Conservation (phyloP, 2,329 filamentous ascomycete species). For the Anisogramma anomala region DNA sequence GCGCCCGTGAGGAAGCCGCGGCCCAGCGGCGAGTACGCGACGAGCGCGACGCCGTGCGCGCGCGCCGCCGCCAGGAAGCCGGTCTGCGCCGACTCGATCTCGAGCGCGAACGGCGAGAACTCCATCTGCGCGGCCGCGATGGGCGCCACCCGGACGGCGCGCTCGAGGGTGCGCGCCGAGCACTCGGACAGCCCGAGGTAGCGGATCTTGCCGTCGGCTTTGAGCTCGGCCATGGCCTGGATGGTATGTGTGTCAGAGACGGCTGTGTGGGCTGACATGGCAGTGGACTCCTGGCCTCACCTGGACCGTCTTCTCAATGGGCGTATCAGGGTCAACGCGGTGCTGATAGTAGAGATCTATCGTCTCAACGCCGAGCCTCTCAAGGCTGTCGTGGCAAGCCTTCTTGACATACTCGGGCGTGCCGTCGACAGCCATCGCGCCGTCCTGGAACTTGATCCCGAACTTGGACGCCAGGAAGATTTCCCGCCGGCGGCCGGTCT, state of each 20-base stretch:
- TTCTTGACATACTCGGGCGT: constrained; percentile 19
- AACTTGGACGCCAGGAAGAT: constrained; percentile 36
- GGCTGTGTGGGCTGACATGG: background rate
- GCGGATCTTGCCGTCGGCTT: constrained; percentile 38
- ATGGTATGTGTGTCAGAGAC: background rate
- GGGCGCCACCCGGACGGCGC: constrained; percentile 35
- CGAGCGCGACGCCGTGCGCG: constrained; percentile 41
- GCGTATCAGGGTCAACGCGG: constrained; percentile 32
- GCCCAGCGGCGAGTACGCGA: constrained; percentile 45
- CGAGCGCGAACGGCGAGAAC: constrained; percentile 40
- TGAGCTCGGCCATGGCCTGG: constrained; percentile 34
- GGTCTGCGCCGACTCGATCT: constrained; percentile 42
- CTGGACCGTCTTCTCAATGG: constrained; percentile 34
- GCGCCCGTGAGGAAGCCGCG: constrained; percentile 41
- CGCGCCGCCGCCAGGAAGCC: constrained; percentile 37
- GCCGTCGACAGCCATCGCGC: constrained; percentile 15
- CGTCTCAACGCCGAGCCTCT: constrained; percentile 35
- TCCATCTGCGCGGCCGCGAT: constrained; percentile 41
- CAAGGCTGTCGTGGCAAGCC: constrained; percentile 26
- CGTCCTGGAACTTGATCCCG: constrained; percentile 17
- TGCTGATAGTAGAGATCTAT: constrained; percentile 44
- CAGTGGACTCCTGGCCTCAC: background rate
- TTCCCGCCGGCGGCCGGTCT: constrained; percentile 29
- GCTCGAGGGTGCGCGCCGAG: constrained; percentile 33
- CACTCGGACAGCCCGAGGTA: constrained; percentile 39